Base-by-base conservation (phyloP, 495 filamentous ascomycete genomes). In the Penicillium angulare region DNA sequence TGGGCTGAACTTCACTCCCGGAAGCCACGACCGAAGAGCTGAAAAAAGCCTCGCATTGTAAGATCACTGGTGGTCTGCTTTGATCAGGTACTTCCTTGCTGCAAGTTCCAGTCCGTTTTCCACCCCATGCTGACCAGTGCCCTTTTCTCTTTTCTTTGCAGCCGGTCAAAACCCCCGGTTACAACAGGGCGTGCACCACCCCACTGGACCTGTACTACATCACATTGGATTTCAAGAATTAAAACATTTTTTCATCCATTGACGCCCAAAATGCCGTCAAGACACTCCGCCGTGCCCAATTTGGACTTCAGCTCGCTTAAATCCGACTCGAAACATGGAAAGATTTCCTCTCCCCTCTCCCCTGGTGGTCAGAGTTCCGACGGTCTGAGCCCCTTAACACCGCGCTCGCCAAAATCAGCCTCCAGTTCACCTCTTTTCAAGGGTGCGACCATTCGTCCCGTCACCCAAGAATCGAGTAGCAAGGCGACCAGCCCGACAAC, bases 371-470 rank as follows among this genome's bases (percentile, higher is more conserved):
- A 69, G 47, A 75, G 68, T 44, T 69, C 72, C 18, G 72, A 72
- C 40, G 64, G 65, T n/a, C 64, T 50, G 20, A 73, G 69, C 54
- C 72, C 72, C 53, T 52, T 73, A 55, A 72, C 74, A 39, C 72
- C 74, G 21, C 67, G 66, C 47, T 75, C 74, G 23, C 69, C 72
- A 24, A 74, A 69, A 47, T 75, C 72, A 8, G 50, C 62, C 12
- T 73, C 74, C 2, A 68, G 67, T 36, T 75, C 72, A 12, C 68
- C 72, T 8, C 64, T 71, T 46, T 60, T 69, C 57, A 74, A 72
- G 34, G 72, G 68, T 23, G 55, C 71, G 21, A 75, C 72, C 7
- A 75, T 77, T 47, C 72, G 74, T 33, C 68, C 74, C 12, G 74
- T 75, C 53, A 71, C 69, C 21, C 60, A 73, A 52, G 72, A 74